Evolutionary conservation across 805 yeast species (phyloP).

Genomic region (Candida ortonii): DNA sequence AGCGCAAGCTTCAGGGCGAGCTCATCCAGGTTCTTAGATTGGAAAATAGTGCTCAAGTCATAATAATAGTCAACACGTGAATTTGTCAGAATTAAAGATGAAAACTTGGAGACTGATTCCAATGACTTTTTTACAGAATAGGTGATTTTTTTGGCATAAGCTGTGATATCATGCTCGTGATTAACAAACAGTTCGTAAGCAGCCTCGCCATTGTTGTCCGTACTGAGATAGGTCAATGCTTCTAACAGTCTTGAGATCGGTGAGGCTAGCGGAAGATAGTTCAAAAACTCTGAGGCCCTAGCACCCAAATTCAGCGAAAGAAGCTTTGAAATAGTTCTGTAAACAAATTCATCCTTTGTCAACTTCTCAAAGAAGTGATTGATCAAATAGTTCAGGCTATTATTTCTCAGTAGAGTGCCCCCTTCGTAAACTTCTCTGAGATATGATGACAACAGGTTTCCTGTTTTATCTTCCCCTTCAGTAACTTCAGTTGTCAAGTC

Average conservation of each 20-base stretch:
- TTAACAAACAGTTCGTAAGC: conserved; percentile 33
- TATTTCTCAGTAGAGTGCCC: conserved; percentile 25
- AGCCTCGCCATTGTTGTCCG: conserved; percentile 20
- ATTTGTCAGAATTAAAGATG: conserved; percentile 28
- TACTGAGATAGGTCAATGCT: conserved; percentile 28
- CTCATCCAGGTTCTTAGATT: conserved; percentile 28
- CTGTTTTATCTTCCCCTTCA: not conserved
- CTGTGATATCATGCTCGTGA: conserved; percentile 29
- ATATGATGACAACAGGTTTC: conserved; percentile 12
- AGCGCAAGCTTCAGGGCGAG: conserved; percentile 37
- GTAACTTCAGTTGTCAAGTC: conserved; percentile 4
- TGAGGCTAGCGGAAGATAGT: conserved; percentile 21
- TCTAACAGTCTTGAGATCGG: conserved; percentile 26
- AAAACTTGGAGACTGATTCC: conserved; percentile 15
- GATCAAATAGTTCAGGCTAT: conserved; percentile 25
- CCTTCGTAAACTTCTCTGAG: conserved; percentile 18
- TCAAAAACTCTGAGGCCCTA: conserved; percentile 15
- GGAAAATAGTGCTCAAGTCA: conserved; percentile 37
- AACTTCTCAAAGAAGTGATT: conserved; percentile 16
- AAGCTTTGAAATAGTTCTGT: conserved; percentile 24
- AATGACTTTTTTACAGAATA: conserved; percentile 22
- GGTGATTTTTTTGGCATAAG: conserved; percentile 16
- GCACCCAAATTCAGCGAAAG: conserved; percentile 7
- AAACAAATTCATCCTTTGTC: conserved; percentile 20
- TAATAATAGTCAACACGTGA: conserved; percentile 37